These are phyloP conservation scores for Cryptosporidium muris DNA, from an alignment of 169 alveolate genomes.

Conservation along the genomic window DNA sequence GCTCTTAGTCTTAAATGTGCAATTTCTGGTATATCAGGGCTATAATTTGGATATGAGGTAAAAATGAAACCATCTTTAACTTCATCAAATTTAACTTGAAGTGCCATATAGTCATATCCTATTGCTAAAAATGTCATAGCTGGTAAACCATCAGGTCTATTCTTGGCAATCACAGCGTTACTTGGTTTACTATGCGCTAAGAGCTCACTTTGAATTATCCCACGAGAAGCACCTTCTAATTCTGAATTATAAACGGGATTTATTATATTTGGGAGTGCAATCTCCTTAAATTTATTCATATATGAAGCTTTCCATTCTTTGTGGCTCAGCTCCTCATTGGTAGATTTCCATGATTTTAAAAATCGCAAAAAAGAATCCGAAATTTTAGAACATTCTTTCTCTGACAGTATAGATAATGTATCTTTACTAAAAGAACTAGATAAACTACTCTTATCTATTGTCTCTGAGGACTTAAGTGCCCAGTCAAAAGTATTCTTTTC, in stretches of 20 bases:
- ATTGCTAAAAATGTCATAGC: constrained; percentile 46
- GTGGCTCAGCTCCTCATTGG: neutral
- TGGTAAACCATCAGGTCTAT: constrained; percentile 67
- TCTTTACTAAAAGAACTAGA: no score
- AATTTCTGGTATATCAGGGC: constrained; percentile 59
- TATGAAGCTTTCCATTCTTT: neutral
- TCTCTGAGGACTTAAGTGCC: neutral
- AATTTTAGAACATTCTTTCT: neutral
- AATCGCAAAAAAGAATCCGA: constrained; percentile 11
- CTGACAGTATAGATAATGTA: no score
- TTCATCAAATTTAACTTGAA: constrained; percentile 19
- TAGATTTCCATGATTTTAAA: neutral
- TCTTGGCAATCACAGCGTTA: constrained; percentile 25
- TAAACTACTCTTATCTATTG: neutral
- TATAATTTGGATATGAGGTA: constrained; percentile 32
- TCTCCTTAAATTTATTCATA: constrained; percentile 9
- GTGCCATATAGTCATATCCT: constrained; percentile 43
- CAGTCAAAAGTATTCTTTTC: neutral
- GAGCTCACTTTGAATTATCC: constrained; percentile 40
- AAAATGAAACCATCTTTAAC: constrained; percentile 35
- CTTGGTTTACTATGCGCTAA: constrained; percentile 33
- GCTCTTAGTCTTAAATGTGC: constrained; percentile 51
- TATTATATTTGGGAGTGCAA: constrained; percentile 26
- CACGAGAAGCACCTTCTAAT: constrained; percentile 49
- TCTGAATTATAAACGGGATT: constrained; percentile 14